phyloP scores from a whole-genome alignment of 169 alveolate genomes.

The Eimeria maxima region DNA sequence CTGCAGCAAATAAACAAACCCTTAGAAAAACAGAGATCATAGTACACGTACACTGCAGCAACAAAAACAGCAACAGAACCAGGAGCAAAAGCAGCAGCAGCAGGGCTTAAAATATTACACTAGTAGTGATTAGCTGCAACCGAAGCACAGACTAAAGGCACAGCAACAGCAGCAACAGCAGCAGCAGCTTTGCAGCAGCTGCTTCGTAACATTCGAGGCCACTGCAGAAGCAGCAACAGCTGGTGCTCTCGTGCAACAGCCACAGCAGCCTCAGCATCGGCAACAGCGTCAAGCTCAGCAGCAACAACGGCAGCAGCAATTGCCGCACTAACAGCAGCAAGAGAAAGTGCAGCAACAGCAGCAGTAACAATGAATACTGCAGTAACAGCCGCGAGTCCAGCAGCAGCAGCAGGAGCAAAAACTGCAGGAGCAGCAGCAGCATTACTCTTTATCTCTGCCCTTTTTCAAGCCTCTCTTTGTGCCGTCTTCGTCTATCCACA shows the following conservation, averaged over 20 bases:
- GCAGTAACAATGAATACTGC: no score
- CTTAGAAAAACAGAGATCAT: neutral
- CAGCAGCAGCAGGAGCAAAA: neutral
- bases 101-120: no score
- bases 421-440: conserved; percentile 40
- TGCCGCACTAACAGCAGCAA: no score
- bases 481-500: conserved; percentile 42
- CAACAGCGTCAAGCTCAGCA: neutral
- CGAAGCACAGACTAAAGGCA: neutral
- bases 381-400: no score
- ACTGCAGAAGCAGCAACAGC: conserved; percentile 13
- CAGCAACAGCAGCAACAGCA: neutral
- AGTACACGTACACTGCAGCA: no score
- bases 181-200: neutral
- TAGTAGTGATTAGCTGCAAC: no score
- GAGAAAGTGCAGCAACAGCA: no score
- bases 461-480: no score
- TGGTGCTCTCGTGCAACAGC: no score
- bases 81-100: no score
- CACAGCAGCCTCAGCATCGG: neutral
- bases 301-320: neutral
- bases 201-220: neutral
- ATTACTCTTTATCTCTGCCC: neutral
- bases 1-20: conserved; percentile 37
- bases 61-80: no score